Conservation (phyloP, 2,329 filamentous ascomycete genomes). For the Curvularia eragrostidis region DNA sequence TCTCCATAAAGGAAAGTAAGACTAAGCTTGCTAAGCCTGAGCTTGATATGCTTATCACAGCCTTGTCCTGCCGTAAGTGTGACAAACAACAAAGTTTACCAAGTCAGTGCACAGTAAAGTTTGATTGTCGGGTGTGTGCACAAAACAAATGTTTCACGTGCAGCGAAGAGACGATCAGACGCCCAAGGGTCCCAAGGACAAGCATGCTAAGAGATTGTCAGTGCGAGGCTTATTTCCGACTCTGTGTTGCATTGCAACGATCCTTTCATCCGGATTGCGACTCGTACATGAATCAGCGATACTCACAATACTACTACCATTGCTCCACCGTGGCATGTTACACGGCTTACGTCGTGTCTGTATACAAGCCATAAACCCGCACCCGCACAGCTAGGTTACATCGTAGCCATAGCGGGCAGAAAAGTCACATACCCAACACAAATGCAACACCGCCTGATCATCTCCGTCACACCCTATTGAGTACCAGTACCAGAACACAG, state of each 20-base stretch:
- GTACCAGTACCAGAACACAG: background rate
- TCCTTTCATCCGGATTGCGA: background rate
- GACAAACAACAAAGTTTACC: background rate
- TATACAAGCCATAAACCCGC: no score
- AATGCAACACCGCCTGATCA: background rate
- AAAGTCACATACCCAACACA: background rate
- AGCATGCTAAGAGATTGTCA: slow-evolving; percentile 1
- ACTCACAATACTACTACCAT: background rate
- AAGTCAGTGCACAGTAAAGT: background rate
- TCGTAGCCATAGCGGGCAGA: background rate
- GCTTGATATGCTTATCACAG: background rate
- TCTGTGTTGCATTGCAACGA: background rate
- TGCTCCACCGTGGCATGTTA: background rate
- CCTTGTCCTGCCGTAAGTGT: background rate
- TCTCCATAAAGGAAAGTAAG: background rate
- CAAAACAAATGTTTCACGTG: background rate
- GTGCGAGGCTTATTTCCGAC: background rate
- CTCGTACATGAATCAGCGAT: background rate
- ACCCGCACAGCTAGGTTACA: background rate
- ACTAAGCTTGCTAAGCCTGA: background rate
- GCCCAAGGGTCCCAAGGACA: background rate
- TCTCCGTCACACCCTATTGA: background rate
- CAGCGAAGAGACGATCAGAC: background rate
- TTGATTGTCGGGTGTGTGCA: background rate
- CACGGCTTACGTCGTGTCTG: no score